These are phyloP conservation scores for Cavenderia fasciculata DNA, from an alignment of 78 protist species.

Conservation along the genomic window DNA sequence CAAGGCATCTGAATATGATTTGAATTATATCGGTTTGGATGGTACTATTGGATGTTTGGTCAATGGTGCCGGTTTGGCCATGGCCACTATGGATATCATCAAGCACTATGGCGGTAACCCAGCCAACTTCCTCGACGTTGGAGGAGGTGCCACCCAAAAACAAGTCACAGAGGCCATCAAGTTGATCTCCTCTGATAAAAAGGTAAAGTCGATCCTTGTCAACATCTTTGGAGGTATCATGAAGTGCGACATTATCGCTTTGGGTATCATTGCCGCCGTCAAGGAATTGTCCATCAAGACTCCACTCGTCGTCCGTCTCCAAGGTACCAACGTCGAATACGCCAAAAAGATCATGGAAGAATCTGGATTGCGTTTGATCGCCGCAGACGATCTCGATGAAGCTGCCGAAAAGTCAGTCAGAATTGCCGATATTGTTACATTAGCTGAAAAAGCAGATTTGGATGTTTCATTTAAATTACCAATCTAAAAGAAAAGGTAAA, in stretches of 20 bases:
- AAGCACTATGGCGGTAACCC: constrained; percentile 95
- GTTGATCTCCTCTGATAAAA: constrained; percentile 86
- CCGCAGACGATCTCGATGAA: constrained; percentile 89
- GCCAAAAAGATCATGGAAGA: constrained; percentile 87
- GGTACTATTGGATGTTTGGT: constrained; percentile 99
- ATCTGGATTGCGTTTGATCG: constrained; percentile 79
- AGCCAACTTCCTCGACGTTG: constrained; percentile 99
- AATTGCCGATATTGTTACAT: constrained; percentile 66
- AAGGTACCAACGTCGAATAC: constrained; percentile 90
- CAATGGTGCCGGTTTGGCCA: constrained; percentile 99
- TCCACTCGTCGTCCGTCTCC: constrained; percentile 92
- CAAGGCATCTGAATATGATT: constrained; percentile 92
- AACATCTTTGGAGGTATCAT: constrained; percentile 97
- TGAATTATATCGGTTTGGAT: constrained; percentile 97
- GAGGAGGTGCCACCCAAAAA: constrained; percentile 96
- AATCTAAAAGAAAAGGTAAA: no score
- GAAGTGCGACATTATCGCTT: constrained; percentile 93
- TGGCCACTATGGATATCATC: constrained; percentile 99
- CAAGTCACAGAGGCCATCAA: constrained; percentile 95
- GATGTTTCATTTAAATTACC: constrained; percentile 73
- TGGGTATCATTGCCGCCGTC: constrained; percentile 93
- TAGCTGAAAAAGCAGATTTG: constrained; percentile 49
- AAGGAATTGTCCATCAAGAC: constrained; percentile 66
- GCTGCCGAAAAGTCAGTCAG: constrained; percentile 91
- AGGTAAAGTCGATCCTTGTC: constrained; percentile 91